Evolutionary conservation across 768 basidiomycete genomes (phyloP).

Genomic region (Sporobolomyces phaffii): DNA sequence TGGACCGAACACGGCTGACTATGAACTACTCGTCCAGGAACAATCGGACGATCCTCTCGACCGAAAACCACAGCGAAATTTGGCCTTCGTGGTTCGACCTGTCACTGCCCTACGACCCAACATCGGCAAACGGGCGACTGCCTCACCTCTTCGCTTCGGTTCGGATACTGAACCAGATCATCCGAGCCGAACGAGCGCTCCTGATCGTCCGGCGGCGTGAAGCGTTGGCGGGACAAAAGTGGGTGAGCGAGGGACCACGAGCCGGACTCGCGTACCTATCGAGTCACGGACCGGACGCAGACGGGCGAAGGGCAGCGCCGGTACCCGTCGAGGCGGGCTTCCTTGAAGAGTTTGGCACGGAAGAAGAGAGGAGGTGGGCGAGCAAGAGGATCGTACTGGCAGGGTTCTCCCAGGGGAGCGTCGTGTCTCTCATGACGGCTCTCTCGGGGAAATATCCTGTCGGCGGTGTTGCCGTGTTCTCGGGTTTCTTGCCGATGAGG

Average conservation of each 20-base stretch:
- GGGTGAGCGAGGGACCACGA: not conserved
- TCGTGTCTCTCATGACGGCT: not conserved
- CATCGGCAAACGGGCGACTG: not conserved
- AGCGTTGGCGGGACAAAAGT: not conserved
- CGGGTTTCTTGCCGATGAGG: slow-evolving; percentile 7
- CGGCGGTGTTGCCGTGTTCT: slow-evolving; percentile 9
- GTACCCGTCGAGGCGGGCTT: not conserved
- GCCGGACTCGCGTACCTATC: not conserved
- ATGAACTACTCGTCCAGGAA: not conserved
- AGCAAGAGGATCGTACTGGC: slow-evolving; percentile 17
- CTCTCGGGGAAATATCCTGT: not conserved
- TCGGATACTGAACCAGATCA: slow-evolving; percentile 7
- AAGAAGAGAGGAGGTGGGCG: slow-evolving; percentile 17
- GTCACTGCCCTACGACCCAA: not conserved
- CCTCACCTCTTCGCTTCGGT: slow-evolving; percentile 10
- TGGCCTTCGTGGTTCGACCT: slow-evolving; percentile 11
- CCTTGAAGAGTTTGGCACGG: slow-evolving; percentile 6
- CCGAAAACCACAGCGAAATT: not conserved
- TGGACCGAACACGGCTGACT: not conserved
- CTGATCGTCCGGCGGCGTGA: not conserved
- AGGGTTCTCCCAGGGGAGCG: slow-evolving; percentile 24
- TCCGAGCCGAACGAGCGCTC: slow-evolving; percentile 8
- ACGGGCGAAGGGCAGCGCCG: not conserved
- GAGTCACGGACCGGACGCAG: not conserved
- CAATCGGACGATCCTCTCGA: not conserved